These are phyloP conservation scores for Pyronema omphalodes DNA, from an alignment of 495 filamentous ascomycete species.

Conservation along the genomic window DNA sequence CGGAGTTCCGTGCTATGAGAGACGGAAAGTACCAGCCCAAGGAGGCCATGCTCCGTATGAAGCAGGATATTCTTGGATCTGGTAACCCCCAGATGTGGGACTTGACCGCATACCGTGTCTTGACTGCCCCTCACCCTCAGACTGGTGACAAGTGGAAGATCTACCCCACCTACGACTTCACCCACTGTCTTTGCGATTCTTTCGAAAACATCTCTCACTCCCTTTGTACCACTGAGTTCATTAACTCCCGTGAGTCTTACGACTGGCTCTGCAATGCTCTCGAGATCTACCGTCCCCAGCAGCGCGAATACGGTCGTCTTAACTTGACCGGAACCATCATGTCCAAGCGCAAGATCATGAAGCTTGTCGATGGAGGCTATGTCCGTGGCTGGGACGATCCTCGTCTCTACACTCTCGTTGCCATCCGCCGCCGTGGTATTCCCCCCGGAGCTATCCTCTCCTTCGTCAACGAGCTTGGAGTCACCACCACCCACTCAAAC, in stretches of 20 bases:
- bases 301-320: slow-evolving; percentile 66
- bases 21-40: slow-evolving; percentile 79
- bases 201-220: slow-evolving; percentile 80
- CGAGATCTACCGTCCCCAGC: slow-evolving; percentile 67
- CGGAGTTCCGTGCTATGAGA: slow-evolving; percentile 74
- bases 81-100: slow-evolving; percentile 59
- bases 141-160: slow-evolving; percentile 63
- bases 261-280: slow-evolving; percentile 71
- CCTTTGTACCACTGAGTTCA: slow-evolving; percentile 76
- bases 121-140: slow-evolving; percentile 49
- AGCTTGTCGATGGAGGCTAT: slow-evolving; percentile 51
- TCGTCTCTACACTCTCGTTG: slow-evolving; percentile 74
- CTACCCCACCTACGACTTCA: slow-evolving; percentile 84
- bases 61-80: slow-evolving; percentile 43
- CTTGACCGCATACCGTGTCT: slow-evolving; percentile 61
- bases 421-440: slow-evolving; percentile 60
- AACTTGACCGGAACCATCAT: slow-evolving; percentile 67
- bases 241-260: slow-evolving; percentile 56
- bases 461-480: slow-evolving; percentile 77
- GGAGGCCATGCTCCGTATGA: slow-evolving; percentile 83
- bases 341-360: slow-evolving; percentile 63
- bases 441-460: slow-evolving; percentile 72
- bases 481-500: slow-evolving; percentile 53
- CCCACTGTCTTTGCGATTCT: slow-evolving; percentile 74
- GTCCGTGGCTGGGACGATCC: slow-evolving; percentile 83